Base-by-base conservation (phyloP, 176 grass and related monocot species). In the Lolium rigidum region DNA sequence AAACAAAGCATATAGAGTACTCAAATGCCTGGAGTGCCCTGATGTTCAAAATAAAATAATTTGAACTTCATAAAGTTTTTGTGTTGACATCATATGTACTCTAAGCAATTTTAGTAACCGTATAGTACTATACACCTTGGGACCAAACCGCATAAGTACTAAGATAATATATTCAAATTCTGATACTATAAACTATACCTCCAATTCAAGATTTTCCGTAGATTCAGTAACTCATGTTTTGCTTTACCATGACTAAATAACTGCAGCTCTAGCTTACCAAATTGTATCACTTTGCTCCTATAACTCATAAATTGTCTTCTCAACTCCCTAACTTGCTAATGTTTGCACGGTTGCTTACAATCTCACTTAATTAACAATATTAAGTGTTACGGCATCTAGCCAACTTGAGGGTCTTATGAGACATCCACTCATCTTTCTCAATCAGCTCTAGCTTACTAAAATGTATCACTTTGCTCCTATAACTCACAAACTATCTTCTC, bases 191-290 rank as follows among this genome's bases (percentile, higher is more conserved):
- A 44, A 44, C 67, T 13, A 72, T 44, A 43, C 26, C 47, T 58
- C 7, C 81, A 87, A 47, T 66, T 87, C 50, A 87, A 87, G 43
- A 76, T 55, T 67, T 81, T 75, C 24, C 20, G n/a, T 50, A 86
- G 26, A 71, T 1, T 31, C 54, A 41, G 67, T 15, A 70, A 44
- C 74, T 62, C 55, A 18, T 41, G 22, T 60, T 69, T 83, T 79
- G 20, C 50, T 76, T 73, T 52, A 56, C 28, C 65, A 66, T 35
- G 63, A 66, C 35, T 35, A 39, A 69, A 69, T 16, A 38, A 39
- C 35, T 39, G 65, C 65, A 39, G 7, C 65, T 39, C 65, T 69
- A 69, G 35, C 16, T 69, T 69, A 18, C 14, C 4, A 37, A 69
- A 69, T 69, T 69, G 35, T 69, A 39, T 20, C 7, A 68, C 31